These are phyloP conservation scores for Globisporangium ultimum DNA, from an alignment of 352 stramenopile genomes.

Conservation along the genomic window DNA sequence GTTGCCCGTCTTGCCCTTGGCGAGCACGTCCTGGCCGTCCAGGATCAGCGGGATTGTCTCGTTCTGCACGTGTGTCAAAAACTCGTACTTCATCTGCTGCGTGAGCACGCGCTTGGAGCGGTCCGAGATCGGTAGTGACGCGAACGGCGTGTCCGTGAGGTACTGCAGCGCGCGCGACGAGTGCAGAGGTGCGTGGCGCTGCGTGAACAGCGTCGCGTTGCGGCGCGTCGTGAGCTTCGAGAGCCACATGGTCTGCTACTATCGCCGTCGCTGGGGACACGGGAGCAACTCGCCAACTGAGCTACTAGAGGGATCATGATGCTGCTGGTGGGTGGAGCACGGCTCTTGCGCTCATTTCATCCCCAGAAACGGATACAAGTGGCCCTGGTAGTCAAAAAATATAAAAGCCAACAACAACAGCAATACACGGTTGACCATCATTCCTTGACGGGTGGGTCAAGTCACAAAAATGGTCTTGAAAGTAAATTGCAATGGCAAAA, in stretches of 20 bases:
- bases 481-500: too few relatives aligned
- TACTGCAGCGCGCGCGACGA: constrained; percentile 11
- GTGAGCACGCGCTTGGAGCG: constrained; percentile 66
- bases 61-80: constrained; percentile 89
- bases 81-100: constrained; percentile 81
- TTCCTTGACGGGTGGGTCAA: too few relatives aligned
- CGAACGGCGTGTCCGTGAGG: constrained; percentile 56
- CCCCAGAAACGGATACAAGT: too few relatives aligned
- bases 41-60: constrained; percentile 74
- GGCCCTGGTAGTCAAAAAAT: too few relatives aligned
- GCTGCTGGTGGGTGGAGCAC: too few relatives aligned
- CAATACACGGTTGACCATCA: too few relatives aligned
- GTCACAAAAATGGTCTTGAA: too few relatives aligned
- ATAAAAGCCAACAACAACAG: too few relatives aligned
- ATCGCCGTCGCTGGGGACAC: background rate
- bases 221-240: constrained; percentile 10
- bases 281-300: background rate
- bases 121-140: constrained; percentile 50
- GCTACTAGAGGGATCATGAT: background rate
- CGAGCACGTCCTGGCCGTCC: constrained; percentile 88
- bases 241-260: constrained; percentile 10
- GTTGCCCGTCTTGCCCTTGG: constrained; percentile 88
- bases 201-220: background rate
- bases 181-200: constrained; percentile 4
- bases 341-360: too few relatives aligned